Evolutionary conservation across 192 early-diverging fungal species (phyloP), one percentile per base, ranked within the genome.

Genomic region (Entophlyctis luteolus): DNA sequence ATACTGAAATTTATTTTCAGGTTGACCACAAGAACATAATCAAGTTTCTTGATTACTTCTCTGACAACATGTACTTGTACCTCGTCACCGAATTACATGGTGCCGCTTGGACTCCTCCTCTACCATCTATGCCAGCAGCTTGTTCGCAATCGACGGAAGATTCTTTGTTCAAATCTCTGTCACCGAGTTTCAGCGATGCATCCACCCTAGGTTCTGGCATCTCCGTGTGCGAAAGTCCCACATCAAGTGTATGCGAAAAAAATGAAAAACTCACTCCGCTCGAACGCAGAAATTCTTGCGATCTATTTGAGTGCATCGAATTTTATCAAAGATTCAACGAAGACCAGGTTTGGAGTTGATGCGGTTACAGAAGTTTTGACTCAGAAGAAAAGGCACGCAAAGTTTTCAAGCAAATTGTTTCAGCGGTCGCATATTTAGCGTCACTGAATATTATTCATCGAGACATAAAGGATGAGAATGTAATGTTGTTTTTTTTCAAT

Each of bases 271-370:
- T 42, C 10, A 48, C 75, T 48, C 49, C 65, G 6, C 73, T 85
- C 47, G 77, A 73, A 34, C 79, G 83, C 3, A 75, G 85, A 45
- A 78, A 20, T 36, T 62, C 58, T 4, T 70, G 58, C 31, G 89
- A 91, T 42, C 70, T 91, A 32, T 91, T 91, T 74, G 89, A 91
- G 53, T 89, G 84, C 70, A 89, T 93, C 53, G 89, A 91, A 59
- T 81, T 81, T 33, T 80, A 86, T 42, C 60, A 60, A 29, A 76
- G 79, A 55, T 84, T 93, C 57, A 70, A 80, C 34, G 89, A 93
- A 65, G 48, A 73, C 8, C 48, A 66, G 50, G 63, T 66, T 10
- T 34, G 55, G n/a, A n/a, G n/a, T n/a, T n/a, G n/a, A n/a, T n/a
- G n/a, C n/a, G n/a, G n/a, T n/a, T n/a, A n/a, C n/a, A n/a, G n/a